A percentile compares a stretch with the other conserved stretches of the same genome.
phyloP scores from a whole-genome alignment of 2,329 filamentous ascomycete genomes.

The Ceratocystiopsis sp. region DNA sequence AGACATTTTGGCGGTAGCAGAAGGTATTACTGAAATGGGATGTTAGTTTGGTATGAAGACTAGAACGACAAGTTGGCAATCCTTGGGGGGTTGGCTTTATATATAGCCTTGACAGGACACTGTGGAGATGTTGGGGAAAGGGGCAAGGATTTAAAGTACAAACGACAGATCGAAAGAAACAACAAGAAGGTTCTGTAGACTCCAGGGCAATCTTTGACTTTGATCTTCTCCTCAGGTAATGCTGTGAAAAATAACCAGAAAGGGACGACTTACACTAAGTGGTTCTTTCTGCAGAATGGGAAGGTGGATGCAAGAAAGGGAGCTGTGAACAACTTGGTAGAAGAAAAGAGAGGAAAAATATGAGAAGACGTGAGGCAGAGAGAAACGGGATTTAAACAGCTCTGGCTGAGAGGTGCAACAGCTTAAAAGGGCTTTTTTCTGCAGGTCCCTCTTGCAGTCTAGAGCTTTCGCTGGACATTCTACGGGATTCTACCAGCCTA shows the following conservation, averaged over 20 bases:
- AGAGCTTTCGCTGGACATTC: constrained; percentile 16
- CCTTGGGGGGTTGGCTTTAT: too few species aligned
- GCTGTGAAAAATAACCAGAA: too few species aligned
- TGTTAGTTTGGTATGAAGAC: too few species aligned
- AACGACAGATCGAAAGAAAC: neutral
- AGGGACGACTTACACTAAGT: too few species aligned
- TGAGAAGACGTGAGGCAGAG: neutral
- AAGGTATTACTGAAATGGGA: neutral
- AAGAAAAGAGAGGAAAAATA: neutral
- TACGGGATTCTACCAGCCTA: constrained; percentile 18
- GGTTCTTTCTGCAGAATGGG: too few species aligned
- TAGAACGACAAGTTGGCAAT: too few species aligned
- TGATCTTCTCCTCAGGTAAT: too few species aligned
- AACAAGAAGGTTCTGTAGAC: too few species aligned
- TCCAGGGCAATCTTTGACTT: too few species aligned
- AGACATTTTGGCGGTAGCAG: constrained; percentile 48
- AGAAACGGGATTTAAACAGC: neutral
- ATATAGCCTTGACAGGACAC: too few species aligned
- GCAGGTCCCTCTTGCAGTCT: constrained; percentile 7
- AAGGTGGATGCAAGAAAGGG: neutral
- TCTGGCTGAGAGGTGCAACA: constrained; percentile 6
- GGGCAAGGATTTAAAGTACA: neutral
- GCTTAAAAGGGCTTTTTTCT: constrained; percentile 16
- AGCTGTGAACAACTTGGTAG: neutral
- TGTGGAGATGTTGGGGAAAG: neutral